phyloP scores from a whole-genome alignment of 495 filamentous ascomycete species.

The Halenospora varia region DNA sequence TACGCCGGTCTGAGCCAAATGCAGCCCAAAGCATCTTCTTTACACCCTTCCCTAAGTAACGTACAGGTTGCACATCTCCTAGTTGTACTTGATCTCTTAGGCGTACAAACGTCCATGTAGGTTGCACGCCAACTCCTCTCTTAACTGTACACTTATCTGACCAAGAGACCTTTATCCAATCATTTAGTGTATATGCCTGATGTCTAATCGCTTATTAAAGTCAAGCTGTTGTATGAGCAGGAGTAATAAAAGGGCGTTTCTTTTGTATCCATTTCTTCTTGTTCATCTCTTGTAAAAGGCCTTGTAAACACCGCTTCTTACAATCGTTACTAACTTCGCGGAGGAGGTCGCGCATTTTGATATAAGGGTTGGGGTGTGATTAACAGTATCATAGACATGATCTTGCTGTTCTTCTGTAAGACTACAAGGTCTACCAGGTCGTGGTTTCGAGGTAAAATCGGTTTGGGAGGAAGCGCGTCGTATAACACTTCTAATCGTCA shows the following conservation, averaged over 20 bases:
- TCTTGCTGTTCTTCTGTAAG: not conserved
- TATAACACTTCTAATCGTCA: not conserved
- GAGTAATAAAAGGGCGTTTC: not conserved
- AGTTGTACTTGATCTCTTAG: not conserved
- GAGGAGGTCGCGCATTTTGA: not conserved
- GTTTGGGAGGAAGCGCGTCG: not conserved
- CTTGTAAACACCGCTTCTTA: not conserved
- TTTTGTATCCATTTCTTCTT: not conserved
- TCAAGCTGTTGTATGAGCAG: not conserved
- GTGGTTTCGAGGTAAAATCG: not conserved
- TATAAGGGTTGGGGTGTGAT: not conserved
- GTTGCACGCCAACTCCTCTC: not conserved
- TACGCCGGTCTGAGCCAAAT: not conserved
- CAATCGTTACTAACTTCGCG: not conserved
- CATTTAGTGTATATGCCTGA: not conserved
- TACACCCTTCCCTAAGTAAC: too few relatives aligned
- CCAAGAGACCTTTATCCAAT: not conserved
- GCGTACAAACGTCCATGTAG: not conserved
- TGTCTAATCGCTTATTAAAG: not conserved
- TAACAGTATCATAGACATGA: not conserved
- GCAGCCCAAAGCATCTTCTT: too few relatives aligned
- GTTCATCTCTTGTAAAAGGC: not conserved
- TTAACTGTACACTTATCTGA: not conserved
- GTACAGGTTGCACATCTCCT: not conserved
- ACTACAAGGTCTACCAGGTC: not conserved